Conservation (phyloP, 108 stramenopile genomes). For the Conticribra guillardii region DNA sequence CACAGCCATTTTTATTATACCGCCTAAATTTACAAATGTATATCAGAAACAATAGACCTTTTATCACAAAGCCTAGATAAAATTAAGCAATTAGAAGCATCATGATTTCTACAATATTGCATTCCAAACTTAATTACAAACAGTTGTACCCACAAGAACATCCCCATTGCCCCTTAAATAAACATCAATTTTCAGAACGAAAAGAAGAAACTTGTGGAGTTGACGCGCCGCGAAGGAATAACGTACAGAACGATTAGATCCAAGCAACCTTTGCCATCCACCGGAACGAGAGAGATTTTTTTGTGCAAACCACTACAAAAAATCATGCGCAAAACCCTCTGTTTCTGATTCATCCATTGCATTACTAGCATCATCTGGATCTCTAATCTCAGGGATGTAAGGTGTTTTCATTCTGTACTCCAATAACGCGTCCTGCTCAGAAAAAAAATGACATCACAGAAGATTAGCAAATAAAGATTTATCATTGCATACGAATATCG, state of each 20-base stretch:
- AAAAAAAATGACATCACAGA: not conserved
- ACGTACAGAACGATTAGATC: not conserved
- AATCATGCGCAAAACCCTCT: constrained; percentile 48
- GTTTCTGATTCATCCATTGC: constrained; percentile 22
- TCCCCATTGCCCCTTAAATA: too few relatives aligned
- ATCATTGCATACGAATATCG: not conserved
- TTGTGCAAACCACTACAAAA: constrained; percentile 35
- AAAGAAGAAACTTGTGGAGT: too few relatives aligned
- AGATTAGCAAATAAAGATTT: not conserved
- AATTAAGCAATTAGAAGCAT: too few relatives aligned
- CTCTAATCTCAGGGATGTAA: constrained; percentile 36
- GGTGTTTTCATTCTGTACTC: constrained; percentile 39
- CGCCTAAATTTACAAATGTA: too few relatives aligned
- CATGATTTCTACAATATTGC: too few relatives aligned
- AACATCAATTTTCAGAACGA: too few relatives aligned
- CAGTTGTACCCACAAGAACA: too few relatives aligned
- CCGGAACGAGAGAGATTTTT: not conserved
- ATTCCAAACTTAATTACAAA: too few relatives aligned
- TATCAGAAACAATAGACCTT: too few relatives aligned
- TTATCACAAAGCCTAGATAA: too few relatives aligned
- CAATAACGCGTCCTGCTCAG: constrained; percentile 40
- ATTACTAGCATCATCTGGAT: constrained; percentile 38
- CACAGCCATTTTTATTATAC: too few relatives aligned
- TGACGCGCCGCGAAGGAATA: too few relatives aligned
- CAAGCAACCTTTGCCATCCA: not conserved